Conservation (phyloP, 2,329 filamentous ascomycete genomes). For the Calycina marina region DNA sequence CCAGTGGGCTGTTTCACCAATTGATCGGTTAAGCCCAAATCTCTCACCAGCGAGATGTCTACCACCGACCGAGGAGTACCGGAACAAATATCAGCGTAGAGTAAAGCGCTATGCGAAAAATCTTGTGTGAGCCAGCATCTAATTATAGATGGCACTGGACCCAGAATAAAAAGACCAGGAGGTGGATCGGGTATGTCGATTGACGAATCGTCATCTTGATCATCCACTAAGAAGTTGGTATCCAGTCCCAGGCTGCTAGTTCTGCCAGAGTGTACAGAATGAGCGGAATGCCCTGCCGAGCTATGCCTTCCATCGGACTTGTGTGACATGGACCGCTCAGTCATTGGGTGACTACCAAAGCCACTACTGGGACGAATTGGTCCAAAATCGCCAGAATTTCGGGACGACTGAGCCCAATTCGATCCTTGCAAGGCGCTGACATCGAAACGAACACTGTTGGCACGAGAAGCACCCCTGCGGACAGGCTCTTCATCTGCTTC, state of each 20-base stretch:
- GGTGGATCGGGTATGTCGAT: constrained; percentile 61
- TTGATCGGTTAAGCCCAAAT: constrained; percentile 54
- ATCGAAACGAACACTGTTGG: constrained; percentile 95
- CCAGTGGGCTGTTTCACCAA: constrained; percentile 53
- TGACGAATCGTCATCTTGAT: constrained; percentile 53
- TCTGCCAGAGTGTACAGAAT: constrained; percentile 56
- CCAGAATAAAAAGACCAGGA: constrained; percentile 71
- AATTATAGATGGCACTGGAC: constrained; percentile 84
- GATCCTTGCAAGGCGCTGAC: constrained; percentile 85
- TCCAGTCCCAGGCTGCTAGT: constrained; percentile 83
- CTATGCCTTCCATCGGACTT: constrained; percentile 93
- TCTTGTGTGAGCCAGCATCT: constrained; percentile 87
- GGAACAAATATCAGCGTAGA: constrained; percentile 86
- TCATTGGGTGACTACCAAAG: constrained; percentile 65
- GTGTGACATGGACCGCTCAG: constrained; percentile 82
- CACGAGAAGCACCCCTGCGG: constrained; percentile 74
- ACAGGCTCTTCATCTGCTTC: constrained; percentile 79
- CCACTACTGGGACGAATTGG: constrained; percentile 66
- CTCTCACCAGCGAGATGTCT: constrained; percentile 58
- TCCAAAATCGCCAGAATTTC: constrained; percentile 71
- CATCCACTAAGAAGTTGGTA: constrained; percentile 47
- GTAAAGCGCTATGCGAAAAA: constrained; percentile 75
- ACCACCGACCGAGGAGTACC: constrained; percentile 83
- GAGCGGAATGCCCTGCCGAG: constrained; percentile 72
- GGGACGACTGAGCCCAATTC: constrained; percentile 68